Base-by-base conservation (phyloP, 163 green algal genomes). In the Chloromonas sp. region DNA sequence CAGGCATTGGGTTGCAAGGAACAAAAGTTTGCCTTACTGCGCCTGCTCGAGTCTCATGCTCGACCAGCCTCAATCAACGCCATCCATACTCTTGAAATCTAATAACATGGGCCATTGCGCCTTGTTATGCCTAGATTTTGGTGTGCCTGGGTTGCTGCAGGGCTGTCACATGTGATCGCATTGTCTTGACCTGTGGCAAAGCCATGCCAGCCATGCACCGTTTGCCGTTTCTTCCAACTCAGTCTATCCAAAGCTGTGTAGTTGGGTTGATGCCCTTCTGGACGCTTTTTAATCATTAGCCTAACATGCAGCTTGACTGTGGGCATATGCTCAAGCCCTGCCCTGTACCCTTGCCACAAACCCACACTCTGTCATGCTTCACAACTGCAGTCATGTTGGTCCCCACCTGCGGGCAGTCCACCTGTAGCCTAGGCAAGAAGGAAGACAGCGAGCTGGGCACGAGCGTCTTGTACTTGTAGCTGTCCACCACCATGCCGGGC, bases 361-460 rank as follows among this genome's bases (percentile, higher is more conserved):
- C 66, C 5, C 66, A 5, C 5, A 5, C 5, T 15, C 5, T 74
- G 66, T 11, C 66, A 74, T 74, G 66, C 66, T 11, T 11, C 66
- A 74, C 66, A 74, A 11, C 66, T 74, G 5, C 11, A 15, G 66
- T 11, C 36, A n/a, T 14, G 36, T 82, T 2, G 36, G 62, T 15
- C 5, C 80, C 15, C 70, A 87, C 84, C 84, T 85, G 59, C 0
- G 85, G 85, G 81, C 85, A 88, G 60, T 60, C 59, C 3, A 88
- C 2, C 71, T 85, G 61, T 5, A 88, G 74, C 81, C 82, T 88
- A 2, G 85, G 85, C 85, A 84, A 81, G 77, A 88, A 88, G 0
- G 59, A 70, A 2, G 85, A 76, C 85, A 88, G 84, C 14, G 80
- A 85, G 14, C 70, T 85, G 3, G 85, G 85, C 58, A 88, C 62